Base-by-base conservation (phyloP, 140 eudicot genomes). In the Stevia rebaudiana region DNA sequence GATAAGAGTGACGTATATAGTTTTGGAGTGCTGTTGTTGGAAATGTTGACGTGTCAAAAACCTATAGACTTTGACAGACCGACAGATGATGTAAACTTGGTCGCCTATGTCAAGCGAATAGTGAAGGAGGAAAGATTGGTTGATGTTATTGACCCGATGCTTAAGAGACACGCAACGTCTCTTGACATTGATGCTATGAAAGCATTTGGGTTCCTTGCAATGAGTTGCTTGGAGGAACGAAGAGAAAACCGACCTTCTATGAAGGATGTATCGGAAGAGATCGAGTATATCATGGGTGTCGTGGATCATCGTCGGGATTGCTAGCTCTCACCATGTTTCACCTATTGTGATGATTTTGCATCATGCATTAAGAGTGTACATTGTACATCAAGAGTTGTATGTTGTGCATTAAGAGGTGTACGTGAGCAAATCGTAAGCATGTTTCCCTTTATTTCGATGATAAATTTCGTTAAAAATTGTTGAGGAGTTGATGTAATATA, bases 1-100 rank as follows among this genome's bases (percentile, higher is more conserved):
- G 90, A 86, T 50, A 86, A 86, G 61, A 86, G 95, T 60, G 90
- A 86, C 56, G 95, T 80, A n/a, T 83, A 83, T 28, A 86, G 95
- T 46, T 80, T 72, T 39, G 95, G 95, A 5, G 85, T 83, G 12
- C 87, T 83, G 12, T 33, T 86, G 73, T 83, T 86, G 21, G 95
- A 86, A 49, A 68, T 83, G 8, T 44, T 86, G 40, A 81, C 95
- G 16, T 76, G 79, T 8, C 81, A 83, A 65, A 83, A 74, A 49
- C 91, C 78, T 3, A 73, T 86, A 23, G 90, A 83, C 63, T 83
- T 85, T 65, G 74, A 68, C 5, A 58, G 85, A 55, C 69, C 39
- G 17, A 72, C 74, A 67, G 78, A 81, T 39, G 89, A 83, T 75
- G 90, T 86, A 58, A 86, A 83, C 80, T 65, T 86, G 53, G 95